phyloP scores from a whole-genome alignment of 2,329 filamentous ascomycete genomes.

The Claviceps arundinis region DNA sequence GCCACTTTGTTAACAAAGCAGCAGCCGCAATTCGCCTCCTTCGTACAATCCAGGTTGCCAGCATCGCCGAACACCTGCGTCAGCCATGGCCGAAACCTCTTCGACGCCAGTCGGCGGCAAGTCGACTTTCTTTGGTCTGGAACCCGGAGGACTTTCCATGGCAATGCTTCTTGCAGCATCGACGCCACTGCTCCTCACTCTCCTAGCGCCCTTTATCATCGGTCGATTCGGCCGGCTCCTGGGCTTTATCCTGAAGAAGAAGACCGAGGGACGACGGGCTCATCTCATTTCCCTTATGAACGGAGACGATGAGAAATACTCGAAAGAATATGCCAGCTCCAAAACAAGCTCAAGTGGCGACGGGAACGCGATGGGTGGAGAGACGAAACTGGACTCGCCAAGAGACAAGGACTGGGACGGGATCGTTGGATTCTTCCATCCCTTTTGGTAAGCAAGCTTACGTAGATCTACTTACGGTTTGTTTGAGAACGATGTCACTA shows the following conservation, averaged over 20 bases:
- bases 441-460: constrained; percentile 61
- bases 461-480: neutral
- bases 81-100: constrained; percentile 16
- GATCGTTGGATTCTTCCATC: constrained; percentile 92
- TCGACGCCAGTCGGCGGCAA: constrained; percentile 14
- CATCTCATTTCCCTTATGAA: constrained; percentile 41
- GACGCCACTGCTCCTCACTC: constrained; percentile 11
- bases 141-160: constrained; percentile 14
- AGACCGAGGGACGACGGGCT: constrained; percentile 47
- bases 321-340: constrained; percentile 20
- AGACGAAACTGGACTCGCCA: constrained; percentile 35
- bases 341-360: constrained; percentile 40
- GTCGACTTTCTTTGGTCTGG: constrained; percentile 17
- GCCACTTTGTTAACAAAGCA: neutral
- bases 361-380: constrained; percentile 56
- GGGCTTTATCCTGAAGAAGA: constrained; percentile 49
- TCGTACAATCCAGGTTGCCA: neutral
- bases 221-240: constrained; percentile 27
- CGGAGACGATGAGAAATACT: constrained; percentile 28
- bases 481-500: neutral
- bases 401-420: constrained; percentile 54
- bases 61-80: neutral
- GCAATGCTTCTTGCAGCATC: constrained; percentile 11
- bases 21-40: neutral
- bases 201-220: constrained; percentile 14